Evolutionary conservation across 2,329 filamentous ascomycete genomes (phyloP), one percentile per base, ranked within the genome.

Genomic region (Dendryphion nanum): DNA sequence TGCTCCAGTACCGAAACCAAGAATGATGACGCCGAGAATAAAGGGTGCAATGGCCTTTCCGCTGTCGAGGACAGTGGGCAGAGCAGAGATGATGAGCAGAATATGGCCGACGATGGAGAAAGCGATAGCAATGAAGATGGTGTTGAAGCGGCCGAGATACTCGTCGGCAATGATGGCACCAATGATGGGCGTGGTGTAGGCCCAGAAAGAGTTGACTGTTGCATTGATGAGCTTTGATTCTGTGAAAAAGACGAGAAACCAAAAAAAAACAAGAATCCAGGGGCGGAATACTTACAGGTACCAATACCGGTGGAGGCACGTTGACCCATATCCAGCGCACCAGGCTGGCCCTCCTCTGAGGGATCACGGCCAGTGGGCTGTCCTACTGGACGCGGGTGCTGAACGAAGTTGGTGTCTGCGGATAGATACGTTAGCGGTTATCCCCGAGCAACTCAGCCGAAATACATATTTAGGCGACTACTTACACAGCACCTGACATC

Each of bases 401-500:
- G 65, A 23, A 68, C 53, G 44, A 64, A 68, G 51, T 68, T 68
- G 44, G 62, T 64, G 50, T 66, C 63, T 66, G 19, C 2, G 8
- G 5, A 30, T 53, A 31, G 52, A n/a, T n/a, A n/a, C n/a, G n/a
- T n/a, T n/a, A n/a, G n/a, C n/a, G n/a, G n/a, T n/a, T n/a, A n/a
- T n/a, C n/a, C n/a, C n/a, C n/a, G n/a, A n/a, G n/a, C n/a, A n/a
- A n/a, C n/a, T n/a, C n/a, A n/a, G n/a, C n/a, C n/a, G n/a, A n/a
- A n/a, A n/a, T n/a, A n/a, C n/a, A n/a, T n/a, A n/a, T n/a, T n/a
- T n/a, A n/a, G n/a, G n/a, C n/a, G 15, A 17, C 3, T 29, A 57
- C 72, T 48, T 72, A 77, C 83, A 86, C 19, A 86, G 72, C 20
- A 82, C 75, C 30, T 79, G 76, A 4, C 81, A 82, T 38, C 85